Conservation (phyloP, 202 grass and related monocot species). For the Schoenoplectus triqueter region DNA sequence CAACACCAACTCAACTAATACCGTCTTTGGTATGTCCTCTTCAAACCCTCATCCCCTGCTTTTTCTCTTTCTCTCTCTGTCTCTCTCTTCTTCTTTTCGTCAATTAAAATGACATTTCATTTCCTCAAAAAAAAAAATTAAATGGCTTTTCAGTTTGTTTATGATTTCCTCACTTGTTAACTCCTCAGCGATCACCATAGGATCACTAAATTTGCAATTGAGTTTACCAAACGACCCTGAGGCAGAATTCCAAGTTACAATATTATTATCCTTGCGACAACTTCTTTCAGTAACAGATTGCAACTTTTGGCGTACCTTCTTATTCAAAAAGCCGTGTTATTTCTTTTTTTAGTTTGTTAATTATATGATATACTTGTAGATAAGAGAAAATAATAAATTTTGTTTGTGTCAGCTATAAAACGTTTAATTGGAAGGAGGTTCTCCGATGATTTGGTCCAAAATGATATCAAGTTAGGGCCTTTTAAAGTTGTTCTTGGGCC, state of each 20-base stretch:
- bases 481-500: slow-evolving; percentile 33
- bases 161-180: no score
- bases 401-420: slow-evolving; percentile 11
- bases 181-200: no score
- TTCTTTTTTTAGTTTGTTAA: neutral
- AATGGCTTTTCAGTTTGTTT: neutral
- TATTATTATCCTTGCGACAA: neutral
- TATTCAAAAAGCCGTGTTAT: neutral
- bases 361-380: neutral
- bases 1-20: slow-evolving; percentile 69
- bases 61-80: neutral
- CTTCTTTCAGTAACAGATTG: neutral
- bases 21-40: slow-evolving; percentile 55
- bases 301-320: neutral
- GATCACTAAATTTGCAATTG: no score
- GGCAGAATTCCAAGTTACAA: no score
- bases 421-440: slow-evolving; percentile 35
- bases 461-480: slow-evolving; percentile 38
- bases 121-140: neutral
- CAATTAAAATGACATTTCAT: neutral
- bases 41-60: neutral
- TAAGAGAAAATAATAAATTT: neutral
- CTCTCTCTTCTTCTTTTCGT: neutral
- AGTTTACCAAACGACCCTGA: no score
- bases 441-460: slow-evolving; percentile 39